Conservation (phyloP, 768 basidiomycete genomes). For the Leccinellum albellum region DNA sequence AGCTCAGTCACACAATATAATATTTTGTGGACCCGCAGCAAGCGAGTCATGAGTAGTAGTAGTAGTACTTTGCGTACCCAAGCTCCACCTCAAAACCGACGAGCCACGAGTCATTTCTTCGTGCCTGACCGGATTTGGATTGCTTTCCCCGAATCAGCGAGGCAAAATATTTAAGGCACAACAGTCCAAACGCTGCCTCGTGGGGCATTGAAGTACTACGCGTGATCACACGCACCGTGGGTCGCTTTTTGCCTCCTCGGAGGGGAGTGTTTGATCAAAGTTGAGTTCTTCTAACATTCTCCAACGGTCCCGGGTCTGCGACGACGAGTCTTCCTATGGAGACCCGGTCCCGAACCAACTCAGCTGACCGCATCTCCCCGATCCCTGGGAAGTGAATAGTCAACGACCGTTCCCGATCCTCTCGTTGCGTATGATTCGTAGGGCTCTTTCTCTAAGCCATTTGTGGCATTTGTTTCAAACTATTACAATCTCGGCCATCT, state of each 20-base stretch:
- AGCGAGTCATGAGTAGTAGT: no score
- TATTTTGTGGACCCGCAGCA: background rate
- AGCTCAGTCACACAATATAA: background rate
- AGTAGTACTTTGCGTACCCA: conserved; percentile 3
- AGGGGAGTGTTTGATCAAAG: background rate
- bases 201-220: background rate
- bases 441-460: background rate
- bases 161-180: conserved; percentile 1
- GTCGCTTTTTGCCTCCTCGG: conserved; percentile 12
- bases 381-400: background rate
- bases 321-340: background rate
- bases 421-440: no score
- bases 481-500: conserved; percentile 1
- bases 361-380: background rate
- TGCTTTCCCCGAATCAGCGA: conserved; percentile 1
- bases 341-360: background rate
- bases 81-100: conserved; percentile 11
- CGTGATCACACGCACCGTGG: background rate
- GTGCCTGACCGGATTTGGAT: conserved; percentile 11
- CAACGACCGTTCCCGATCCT: background rate
- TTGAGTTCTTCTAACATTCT: background rate
- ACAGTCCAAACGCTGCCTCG: background rate
- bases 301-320: background rate
- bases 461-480: background rate
- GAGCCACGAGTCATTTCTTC: no score